These are phyloP conservation scores for Eremochloa ophiuroides DNA, from an alignment of 176 grass and related monocot genomes.

Conservation along the genomic window DNA sequence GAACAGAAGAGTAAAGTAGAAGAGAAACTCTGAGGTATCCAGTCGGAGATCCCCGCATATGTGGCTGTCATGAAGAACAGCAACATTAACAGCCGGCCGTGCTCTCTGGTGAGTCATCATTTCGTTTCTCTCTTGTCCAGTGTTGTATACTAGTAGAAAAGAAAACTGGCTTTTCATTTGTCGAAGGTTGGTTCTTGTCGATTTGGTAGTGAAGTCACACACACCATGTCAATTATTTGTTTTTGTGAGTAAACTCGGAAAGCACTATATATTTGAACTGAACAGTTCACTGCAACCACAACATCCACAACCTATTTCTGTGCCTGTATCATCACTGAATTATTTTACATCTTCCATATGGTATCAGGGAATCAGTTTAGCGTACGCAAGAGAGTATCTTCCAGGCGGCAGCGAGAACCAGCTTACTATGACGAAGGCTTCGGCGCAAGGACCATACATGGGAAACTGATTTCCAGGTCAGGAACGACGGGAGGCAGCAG, in stretches of 20 bases:
- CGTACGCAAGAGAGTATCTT: conserved; percentile 24
- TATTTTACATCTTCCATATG: background rate
- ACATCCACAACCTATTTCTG: background rate
- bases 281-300: background rate
- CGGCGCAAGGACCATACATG: background rate
- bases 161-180: background rate
- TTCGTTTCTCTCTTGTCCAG: background rate
- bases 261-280: background rate
- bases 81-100: rapidly evolving
- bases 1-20: background rate
- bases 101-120: conserved; percentile 1
- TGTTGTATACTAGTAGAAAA: background rate
- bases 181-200: background rate
- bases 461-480: background rate
- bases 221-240: background rate
- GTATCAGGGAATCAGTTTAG: conserved; percentile 10
- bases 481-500: background rate
- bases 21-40: background rate
- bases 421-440: conserved; percentile 11
- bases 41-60: conserved; percentile 12
- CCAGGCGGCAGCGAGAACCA: background rate
- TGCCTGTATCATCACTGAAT: background rate
- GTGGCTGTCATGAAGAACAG: background rate
- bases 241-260: background rate
- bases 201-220: background rate